Percentiles rank a stretch among this genome's conserved stretches.
These are phyloP conservation scores for Albugo laibachii DNA, from an alignment of 352 stramenopile genomes.

Conservation along the genomic window DNA sequence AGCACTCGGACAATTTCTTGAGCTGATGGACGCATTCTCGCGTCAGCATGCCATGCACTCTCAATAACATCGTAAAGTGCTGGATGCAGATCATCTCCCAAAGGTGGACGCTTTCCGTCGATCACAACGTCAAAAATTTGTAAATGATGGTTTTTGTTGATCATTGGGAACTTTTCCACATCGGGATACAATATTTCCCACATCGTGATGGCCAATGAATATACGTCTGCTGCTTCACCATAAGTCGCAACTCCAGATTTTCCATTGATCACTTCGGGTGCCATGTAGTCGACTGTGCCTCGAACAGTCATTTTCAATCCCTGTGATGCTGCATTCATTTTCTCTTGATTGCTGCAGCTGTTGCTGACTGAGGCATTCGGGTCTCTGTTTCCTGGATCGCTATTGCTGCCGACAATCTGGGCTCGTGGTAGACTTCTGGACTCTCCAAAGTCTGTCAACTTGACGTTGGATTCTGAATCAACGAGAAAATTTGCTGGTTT, in stretches of 20 bases:
- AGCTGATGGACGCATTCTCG: constrained; percentile 22
- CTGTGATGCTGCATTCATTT: constrained; percentile 12
- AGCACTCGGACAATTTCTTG: constrained; percentile 22
- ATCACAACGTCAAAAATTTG: constrained; percentile 28
- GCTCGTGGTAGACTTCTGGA: constrained; percentile 17
- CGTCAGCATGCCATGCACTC: constrained; percentile 28
- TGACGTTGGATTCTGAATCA: constrained; percentile 21
- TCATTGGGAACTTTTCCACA: constrained; percentile 19
- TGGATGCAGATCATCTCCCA: constrained; percentile 18
- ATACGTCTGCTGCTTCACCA: constrained; percentile 46
- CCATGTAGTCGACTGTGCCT: constrained; percentile 64
- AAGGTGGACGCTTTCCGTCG: constrained; percentile 17
- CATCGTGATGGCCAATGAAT: constrained; percentile 51
- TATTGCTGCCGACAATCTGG: constrained; percentile 2
- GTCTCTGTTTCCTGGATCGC: neutral
- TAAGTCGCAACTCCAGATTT: constrained; percentile 25
- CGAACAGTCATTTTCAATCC: constrained; percentile 27
- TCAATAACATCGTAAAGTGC: constrained; percentile 38
- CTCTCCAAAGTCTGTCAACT: constrained; percentile 40
- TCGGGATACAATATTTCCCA: constrained; percentile 51
- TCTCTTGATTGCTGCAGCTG: constrained; percentile 5
- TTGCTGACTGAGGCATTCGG: neutral
- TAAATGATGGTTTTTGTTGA: constrained; percentile 20
- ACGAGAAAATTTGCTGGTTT: constrained; percentile 50
- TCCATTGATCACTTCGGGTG: constrained; percentile 60